Evolutionary conservation across 1,284 basidiomycete genomes (phyloP).

Genomic region (Dichomitus squalens): DNA sequence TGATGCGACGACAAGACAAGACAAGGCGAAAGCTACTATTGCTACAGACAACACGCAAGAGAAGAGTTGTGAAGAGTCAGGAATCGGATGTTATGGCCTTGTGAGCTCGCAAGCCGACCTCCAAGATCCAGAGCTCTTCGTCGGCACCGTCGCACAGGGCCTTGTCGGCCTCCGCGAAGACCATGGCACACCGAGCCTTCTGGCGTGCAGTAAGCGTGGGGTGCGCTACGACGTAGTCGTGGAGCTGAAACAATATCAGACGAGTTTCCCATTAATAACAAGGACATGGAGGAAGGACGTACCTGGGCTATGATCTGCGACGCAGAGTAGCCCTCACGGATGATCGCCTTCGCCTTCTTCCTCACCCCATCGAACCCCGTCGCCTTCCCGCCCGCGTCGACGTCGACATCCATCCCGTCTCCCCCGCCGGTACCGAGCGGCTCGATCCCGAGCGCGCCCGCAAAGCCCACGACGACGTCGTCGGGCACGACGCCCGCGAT

Average conservation of each 20-base stretch:
- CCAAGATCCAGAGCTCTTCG: conserved; percentile 94
- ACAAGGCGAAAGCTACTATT: background rate
- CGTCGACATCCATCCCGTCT: conserved; percentile 53
- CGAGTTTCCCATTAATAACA: conserved; percentile 1
- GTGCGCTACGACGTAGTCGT: conserved; percentile 88
- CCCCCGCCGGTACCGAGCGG: conserved; percentile 33
- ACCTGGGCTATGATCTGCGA: conserved; percentile 91
- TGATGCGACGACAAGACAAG: background rate
- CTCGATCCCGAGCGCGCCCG: conserved; percentile 78
- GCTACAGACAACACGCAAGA: conserved; percentile 1
- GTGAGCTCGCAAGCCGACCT: conserved; percentile 80
- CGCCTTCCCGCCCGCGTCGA: conserved; percentile 42
- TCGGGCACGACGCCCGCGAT: conserved; percentile 96
- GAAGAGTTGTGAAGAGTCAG: background rate
- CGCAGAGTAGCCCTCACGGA: conserved; percentile 91
- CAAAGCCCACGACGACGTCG: conserved; percentile 70
- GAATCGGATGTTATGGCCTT: conserved; percentile 48
- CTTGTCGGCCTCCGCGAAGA: conserved; percentile 96
- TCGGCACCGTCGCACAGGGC: conserved; percentile 97
- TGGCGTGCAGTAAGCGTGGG: conserved; percentile 79
- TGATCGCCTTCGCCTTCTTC: conserved; percentile 73
- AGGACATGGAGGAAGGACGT: conserved; percentile 19
- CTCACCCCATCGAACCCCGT: conserved; percentile 73
- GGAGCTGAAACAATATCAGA: conserved; percentile 78
- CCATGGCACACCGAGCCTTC: conserved; percentile 83